phyloP scores from a whole-genome alignment of 2,329 filamentous ascomycete species.

The Microcyclospora tardicrescens region DNA sequence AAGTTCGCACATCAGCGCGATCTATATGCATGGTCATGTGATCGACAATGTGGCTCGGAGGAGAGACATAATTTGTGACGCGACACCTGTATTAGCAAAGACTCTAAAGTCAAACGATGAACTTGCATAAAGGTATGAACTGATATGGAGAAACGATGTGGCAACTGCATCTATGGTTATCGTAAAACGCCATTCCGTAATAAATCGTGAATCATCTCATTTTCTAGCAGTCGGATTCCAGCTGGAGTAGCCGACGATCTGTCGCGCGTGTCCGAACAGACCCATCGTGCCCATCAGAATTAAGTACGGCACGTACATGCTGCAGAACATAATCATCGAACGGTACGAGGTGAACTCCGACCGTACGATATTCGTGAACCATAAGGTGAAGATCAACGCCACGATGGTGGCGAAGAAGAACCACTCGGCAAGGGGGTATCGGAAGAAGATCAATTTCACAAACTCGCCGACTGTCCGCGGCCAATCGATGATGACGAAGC shows the following conservation, averaged over 20 bases:
- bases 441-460: constrained; percentile 33
- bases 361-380: constrained; percentile 32
- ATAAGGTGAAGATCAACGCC: constrained; percentile 32
- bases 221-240: constrained; percentile 35
- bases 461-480: constrained; percentile 27
- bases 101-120: no score
- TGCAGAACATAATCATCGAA: constrained; percentile 31
- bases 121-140: no score
- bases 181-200: no score
- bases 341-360: constrained; percentile 32
- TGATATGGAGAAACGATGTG: no score
- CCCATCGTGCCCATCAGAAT: constrained; percentile 33
- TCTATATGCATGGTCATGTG: no score
- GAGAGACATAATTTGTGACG: no score
- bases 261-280: constrained; percentile 34
- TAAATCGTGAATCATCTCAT: constrained; percentile 3
- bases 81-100: no score
- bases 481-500: constrained; percentile 33
- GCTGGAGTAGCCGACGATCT: constrained; percentile 33
- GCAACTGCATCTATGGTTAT: no score
- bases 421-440: constrained; percentile 36
- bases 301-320: constrained; percentile 32
- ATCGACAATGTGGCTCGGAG: no score
- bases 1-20: no score
- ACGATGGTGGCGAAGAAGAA: constrained; percentile 26